These are phyloP conservation scores for Kodamaea kaohsiungensis DNA, from an alignment of 805 yeast genomes.

Conservation along the genomic window DNA sequence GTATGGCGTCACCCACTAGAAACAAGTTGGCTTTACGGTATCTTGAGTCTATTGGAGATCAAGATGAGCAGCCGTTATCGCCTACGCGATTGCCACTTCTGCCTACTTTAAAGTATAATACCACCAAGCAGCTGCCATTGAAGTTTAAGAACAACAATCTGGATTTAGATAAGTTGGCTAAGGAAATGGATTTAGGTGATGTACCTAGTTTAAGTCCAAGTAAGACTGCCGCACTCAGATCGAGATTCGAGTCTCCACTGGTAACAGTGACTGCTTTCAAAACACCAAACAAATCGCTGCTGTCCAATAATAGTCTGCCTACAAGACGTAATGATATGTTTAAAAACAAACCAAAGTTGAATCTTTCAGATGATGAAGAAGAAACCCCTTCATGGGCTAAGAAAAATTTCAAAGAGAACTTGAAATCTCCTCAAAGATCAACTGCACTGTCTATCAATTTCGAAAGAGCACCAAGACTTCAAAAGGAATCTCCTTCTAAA, in stretches of 20 bases:
- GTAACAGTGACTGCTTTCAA: conserved; percentile 45
- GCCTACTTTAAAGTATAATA: conserved; percentile 29
- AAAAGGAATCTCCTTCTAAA: neutral
- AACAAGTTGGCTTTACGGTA: conserved; percentile 36
- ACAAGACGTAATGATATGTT: neutral
- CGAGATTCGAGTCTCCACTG: conserved; percentile 41
- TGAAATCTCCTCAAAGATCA: conserved; percentile 15
- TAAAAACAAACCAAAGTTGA: conserved; percentile 10
- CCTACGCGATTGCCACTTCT: conserved; percentile 31
- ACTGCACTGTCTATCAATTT: neutral
- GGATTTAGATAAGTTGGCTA: conserved; percentile 42
- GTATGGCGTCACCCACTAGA: conserved; percentile 13
- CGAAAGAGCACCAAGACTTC: neutral
- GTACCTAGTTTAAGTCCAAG: conserved; percentile 17
- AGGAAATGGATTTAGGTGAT: conserved; percentile 24
- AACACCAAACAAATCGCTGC: conserved; percentile 23
- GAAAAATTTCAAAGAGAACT: conserved; percentile 19
- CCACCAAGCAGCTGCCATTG: conserved; percentile 12
- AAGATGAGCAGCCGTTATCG: conserved; percentile 18
- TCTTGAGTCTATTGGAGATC: conserved; percentile 29
- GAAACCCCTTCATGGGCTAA: conserved; percentile 25
- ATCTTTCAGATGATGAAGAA: conserved; percentile 7
- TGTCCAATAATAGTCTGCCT: conserved; percentile 1
- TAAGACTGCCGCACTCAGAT: conserved; percentile 28
- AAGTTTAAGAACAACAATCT: conserved; percentile 14